Base-by-base conservation (phyloP, 2,329 filamentous ascomycete genomes). In the Aspergillus hiratsukae region DNA sequence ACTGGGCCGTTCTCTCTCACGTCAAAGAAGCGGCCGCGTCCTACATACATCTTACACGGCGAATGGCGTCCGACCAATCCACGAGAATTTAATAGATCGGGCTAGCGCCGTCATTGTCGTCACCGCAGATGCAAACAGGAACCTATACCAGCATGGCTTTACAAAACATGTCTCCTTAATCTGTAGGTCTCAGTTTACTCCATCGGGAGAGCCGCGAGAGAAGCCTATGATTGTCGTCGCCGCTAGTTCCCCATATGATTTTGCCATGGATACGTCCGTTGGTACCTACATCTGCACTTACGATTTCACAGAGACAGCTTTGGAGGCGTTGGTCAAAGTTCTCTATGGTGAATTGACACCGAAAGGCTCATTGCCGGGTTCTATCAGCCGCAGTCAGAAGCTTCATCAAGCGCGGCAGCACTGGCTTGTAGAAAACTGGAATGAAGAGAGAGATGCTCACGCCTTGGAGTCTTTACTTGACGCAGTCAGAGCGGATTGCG, bases 151-250 rank as follows among this genome's bases (percentile, higher is more conserved):
- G 71, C 86, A 91, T 51, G 91, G 91, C 0, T 97, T 97, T 70
- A 93, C 93, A 1, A 97, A 97, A 71, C 93, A 97, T 63, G 90
- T 97, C 8, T 88, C 92, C 11, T 94, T 96, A 88, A 93, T 97
- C 75, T 97, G 92, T 75, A 77, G 75, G 56, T 68, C 75, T 8
- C 72, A 77, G 46, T 70, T 68, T 48, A 70, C 72, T 21, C 61
- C 68, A 35, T 68, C 71, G 28, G 75, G 75, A 1, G 73, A 75
- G 46, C 68, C 68, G 56, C 75, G 78, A 9, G 81, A 94, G 72
- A 97, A 96, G 74, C 90, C 92, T 1, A 77, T 97, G 40, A 87
- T 97, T 25, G 93, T 97, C 3, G 88, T 97, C 7, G 89, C 93
- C 0, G 92, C 96, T 63, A 96, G 91, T 74, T 97, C 92, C 0